phyloP scores from a whole-genome alignment of 371 early-diverging fungal genomes.

The Nosema muscidifuracis region DNA sequence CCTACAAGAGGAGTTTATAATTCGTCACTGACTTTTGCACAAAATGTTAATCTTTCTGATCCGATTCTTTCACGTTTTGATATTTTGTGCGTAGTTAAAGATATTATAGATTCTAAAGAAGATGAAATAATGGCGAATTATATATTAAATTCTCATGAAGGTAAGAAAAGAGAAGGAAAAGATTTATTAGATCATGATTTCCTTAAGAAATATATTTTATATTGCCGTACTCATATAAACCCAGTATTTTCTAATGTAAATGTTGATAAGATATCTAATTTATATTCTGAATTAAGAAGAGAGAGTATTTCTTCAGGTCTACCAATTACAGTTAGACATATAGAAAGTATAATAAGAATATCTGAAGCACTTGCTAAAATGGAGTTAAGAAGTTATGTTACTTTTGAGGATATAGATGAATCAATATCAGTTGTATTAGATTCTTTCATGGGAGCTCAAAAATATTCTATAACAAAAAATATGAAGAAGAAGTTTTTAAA shows the following conservation, averaged over 20 bases:
- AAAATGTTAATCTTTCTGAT: conserved; percentile 96
- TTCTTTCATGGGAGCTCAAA: conserved; percentile 88
- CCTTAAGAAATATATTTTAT: conserved; percentile 89
- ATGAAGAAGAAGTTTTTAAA: conserved; percentile 60
- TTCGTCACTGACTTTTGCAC: conserved; percentile 79
- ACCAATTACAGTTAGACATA: conserved; percentile 94
- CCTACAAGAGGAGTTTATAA: conserved; percentile 93
- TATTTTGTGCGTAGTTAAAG: conserved; percentile 92
- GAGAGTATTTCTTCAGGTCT: conserved; percentile 78
- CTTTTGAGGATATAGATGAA: conserved; percentile 81
- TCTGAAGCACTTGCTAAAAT: conserved; percentile 91
- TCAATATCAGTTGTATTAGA: conserved; percentile 84
- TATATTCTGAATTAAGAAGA: conserved; percentile 83
- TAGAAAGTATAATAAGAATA: conserved; percentile 93
- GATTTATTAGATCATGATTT: conserved; percentile 65
- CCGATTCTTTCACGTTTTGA: conserved; percentile 98
- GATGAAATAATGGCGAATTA: conserved; percentile 86
- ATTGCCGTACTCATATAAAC: conserved; percentile 75
- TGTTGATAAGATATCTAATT: conserved; percentile 71
- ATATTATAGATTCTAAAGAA: conserved; percentile 73
- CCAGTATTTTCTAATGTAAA: conserved; percentile 80
- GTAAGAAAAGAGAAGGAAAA: conserved; percentile 50
- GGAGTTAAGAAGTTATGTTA: conserved; percentile 85
- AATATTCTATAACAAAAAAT: conserved; percentile 76
- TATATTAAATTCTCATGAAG: conserved; percentile 75